Base-by-base conservation (phyloP, 768 basidiomycete species). In the Mycena sanguinolenta region DNA sequence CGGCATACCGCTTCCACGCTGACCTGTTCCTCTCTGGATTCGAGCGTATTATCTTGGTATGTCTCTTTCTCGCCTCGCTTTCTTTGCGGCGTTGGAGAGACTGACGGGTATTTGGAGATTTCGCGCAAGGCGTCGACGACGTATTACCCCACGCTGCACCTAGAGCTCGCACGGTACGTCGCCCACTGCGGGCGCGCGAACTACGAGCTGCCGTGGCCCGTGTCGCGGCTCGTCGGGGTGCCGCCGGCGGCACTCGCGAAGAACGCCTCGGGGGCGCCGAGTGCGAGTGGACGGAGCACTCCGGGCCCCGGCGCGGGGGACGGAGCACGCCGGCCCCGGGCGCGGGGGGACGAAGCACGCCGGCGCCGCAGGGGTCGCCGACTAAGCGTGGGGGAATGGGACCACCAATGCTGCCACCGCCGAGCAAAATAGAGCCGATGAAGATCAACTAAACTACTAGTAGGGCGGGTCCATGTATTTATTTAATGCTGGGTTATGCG, bases 121-220 rank as follows among this genome's bases (percentile, higher is more conserved):
- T 90, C 95, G 0, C 93, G 98, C 59, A 98, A 98, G 81, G 96
- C 98, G 19, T 98, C 97, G 21, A 91, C 92, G 27, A 91, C 92
- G 16, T 98, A 98, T 80, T 99, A 99, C 79, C 95, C 96, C 0
- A 92, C 91, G 4, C 88, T 99, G 1, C 98, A 99, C 80, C 91
- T 99, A 46, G 97, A 99, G 80, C 84, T 99, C 59, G 89, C 96
- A 17, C 90, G 96, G 36, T 99, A 98, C 78, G 87, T 98, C 72
- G 84, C 87, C 0, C 86, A 90, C 70, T 90, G 92, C 3, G 81
- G 81, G 28, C 84, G 86, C 19, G 88, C 94, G 44, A 90, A 90
- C 38, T 92, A 90, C 74, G 91, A 94, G 74, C 79, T 97, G 39
- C 95, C 96, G 8, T 96, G 92, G 85, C 88, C 92, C 12, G 85